Evolutionary conservation across 2,329 filamentous ascomycete species (phyloP), one percentile per base, ranked within the genome.

Genomic region (Pezicula neosporulosa): DNA sequence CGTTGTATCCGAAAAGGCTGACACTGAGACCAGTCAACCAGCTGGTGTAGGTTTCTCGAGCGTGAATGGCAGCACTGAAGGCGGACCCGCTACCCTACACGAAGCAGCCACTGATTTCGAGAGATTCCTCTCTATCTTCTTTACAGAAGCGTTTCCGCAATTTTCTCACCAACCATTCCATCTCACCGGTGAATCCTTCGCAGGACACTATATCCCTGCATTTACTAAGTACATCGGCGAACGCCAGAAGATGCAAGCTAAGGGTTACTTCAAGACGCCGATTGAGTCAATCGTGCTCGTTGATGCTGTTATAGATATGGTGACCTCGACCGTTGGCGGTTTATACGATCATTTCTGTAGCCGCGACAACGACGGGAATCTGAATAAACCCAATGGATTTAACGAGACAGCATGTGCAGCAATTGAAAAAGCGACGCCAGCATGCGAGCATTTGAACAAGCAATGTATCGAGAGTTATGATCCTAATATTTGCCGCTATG

Each of bases 121-220:
- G 33, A 50, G 49, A 24, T 61, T 61, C 39, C 45, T 61, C 9
- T 45, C 49, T n/a, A 52, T 46, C 21, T 61, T 60, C 49, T 55
- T 59, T 33, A 38, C 49, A 2, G 54, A 57, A 12, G 41, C 52
- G 7, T 57, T 59, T 39, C 57, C 57, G 3, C 33, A 57, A 35
- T 55, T 52, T 18, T 43, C 52, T 10, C 39, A 51, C 15, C 39
- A 46, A n/a, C 42, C 52, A 2, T 55, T 60, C 42, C 56, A 57
- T 43, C 49, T 61, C 3, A 42, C 54, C 4, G 59, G 59, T 16
- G 59, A 61, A 47, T 60, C 59, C 10, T 60, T 60, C 41, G 59
- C 41, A 1, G 59, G 59, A 5, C 51, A 56, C 19, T 61, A 61
- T 49, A 49, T 61, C 6, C 58, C 57, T n/a, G 46, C 27, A 4